phyloP scores from a whole-genome alignment of 2,329 filamentous ascomycete genomes.

The Decorospora gaudefroyi region DNA sequence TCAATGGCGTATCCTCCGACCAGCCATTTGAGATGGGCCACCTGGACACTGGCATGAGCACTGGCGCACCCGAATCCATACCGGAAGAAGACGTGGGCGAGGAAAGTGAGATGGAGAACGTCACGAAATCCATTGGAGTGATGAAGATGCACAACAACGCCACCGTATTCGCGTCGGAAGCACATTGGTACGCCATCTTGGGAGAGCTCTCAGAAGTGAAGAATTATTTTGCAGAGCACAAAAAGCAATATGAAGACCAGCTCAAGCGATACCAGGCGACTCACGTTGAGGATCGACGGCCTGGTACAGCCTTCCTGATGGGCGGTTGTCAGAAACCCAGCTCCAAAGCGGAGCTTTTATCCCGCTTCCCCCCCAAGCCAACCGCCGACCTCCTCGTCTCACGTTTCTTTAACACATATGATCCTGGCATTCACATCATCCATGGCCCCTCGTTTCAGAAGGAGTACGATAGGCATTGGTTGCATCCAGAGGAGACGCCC shows the following conservation, averaged over 20 bases:
- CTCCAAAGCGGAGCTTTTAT: conserved; percentile 75
- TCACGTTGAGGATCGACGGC: conserved; percentile 61
- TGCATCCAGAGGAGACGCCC: conserved; percentile 71
- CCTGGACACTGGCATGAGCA: conserved; percentile 60
- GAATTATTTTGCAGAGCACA: conserved; percentile 82
- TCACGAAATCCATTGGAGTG: conserved; percentile 57
- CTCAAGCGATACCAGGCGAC: conserved; percentile 74
- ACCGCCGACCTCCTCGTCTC: conserved; percentile 83
- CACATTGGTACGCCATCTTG: conserved; percentile 59
- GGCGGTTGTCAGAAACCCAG: conserved; percentile 70
- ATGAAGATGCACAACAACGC: conserved; percentile 59
- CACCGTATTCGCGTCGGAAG: conserved; percentile 56
- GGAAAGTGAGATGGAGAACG: conserved; percentile 65
- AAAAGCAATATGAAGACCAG: conserved; percentile 84
- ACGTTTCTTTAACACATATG: conserved; percentile 86
- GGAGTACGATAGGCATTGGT: conserved; percentile 69
- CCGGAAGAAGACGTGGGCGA: conserved; percentile 58
- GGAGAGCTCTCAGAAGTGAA: conserved; percentile 85
- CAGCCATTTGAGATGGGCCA: conserved; percentile 57
- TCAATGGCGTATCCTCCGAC: conserved; percentile 48
- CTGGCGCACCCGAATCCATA: conserved; percentile 60
- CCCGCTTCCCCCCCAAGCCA: conserved; percentile 77
- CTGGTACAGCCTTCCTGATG: conserved; percentile 77
- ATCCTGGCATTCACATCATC: conserved; percentile 62
- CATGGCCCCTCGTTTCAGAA: conserved; percentile 77